Conservation (phyloP, 1,284 basidiomycete species). For the Microbotryum scabiosae region DNA sequence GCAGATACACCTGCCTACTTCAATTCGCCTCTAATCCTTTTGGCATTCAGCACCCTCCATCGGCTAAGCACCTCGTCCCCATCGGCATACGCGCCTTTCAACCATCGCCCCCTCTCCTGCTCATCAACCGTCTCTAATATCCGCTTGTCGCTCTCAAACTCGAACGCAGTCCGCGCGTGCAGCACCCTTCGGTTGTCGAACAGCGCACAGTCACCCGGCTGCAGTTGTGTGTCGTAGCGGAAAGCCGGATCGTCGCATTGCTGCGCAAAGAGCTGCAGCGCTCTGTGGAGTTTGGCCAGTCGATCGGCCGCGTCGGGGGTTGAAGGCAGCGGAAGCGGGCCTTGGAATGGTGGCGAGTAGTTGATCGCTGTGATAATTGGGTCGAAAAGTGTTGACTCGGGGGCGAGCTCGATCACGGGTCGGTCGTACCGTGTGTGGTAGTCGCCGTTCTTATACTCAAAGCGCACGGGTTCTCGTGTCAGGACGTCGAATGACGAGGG, state of each 20-base stretch:
- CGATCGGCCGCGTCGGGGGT: slow-evolving; percentile 32
- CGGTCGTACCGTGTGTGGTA: slow-evolving; percentile 75
- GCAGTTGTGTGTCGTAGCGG: slow-evolving; percentile 53
- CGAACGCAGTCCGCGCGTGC: slow-evolving; percentile 77
- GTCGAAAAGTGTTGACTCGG: neutral
- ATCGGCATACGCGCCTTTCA: slow-evolving; percentile 32
- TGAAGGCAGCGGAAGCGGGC: slow-evolving; percentile 45
- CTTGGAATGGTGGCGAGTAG: slow-evolving; percentile 94
- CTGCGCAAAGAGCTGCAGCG: slow-evolving; percentile 56
- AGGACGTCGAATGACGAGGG: slow-evolving; percentile 56
- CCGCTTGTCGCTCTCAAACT: slow-evolving; percentile 41
- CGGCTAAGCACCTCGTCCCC: slow-evolving; percentile 32
- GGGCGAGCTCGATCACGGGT: slow-evolving; percentile 64
- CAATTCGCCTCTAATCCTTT: neutral
- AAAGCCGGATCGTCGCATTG: slow-evolving; percentile 53
- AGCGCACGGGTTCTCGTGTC: slow-evolving; percentile 58
- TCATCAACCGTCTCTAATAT: slow-evolving; percentile 29
- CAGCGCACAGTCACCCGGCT: slow-evolving; percentile 76
- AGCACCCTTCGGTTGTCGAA: slow-evolving; percentile 92
- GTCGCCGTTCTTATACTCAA: slow-evolving; percentile 85
- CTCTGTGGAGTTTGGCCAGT: slow-evolving; percentile 51
- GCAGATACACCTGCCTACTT: slow-evolving; percentile 12
- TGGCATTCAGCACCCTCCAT: slow-evolving; percentile 21
- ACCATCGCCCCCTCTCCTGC: slow-evolving; percentile 29
- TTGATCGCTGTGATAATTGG: slow-evolving; percentile 58